Evolutionary conservation across 108 stramenopile genomes (phyloP).

Genomic region (Cyclotella atomus): DNA sequence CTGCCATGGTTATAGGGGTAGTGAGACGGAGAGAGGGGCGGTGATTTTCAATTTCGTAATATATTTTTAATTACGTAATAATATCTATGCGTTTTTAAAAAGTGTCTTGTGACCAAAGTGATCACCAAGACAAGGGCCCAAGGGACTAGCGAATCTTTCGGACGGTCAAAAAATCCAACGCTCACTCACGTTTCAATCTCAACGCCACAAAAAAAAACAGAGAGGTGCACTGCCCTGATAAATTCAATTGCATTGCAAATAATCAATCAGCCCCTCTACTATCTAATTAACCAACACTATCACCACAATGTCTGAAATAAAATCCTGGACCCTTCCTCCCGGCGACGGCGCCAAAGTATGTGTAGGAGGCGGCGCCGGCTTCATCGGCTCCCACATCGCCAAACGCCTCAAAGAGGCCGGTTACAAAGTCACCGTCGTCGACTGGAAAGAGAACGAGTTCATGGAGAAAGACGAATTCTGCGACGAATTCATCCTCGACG

Average conservation of each 20-base stretch:
- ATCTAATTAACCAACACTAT: neutral
- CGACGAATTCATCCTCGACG: conserved; percentile 94
- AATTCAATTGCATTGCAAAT: no score
- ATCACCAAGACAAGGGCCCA: no score
- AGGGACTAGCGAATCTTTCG: no score
- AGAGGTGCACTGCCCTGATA: no score
- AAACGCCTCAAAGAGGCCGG: conserved; percentile 93
- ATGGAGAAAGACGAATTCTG: conserved; percentile 97
- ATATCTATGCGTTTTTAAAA: no score
- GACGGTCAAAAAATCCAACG: no score
- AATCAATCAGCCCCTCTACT: neutral
- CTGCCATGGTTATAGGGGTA: neutral
- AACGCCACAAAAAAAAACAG: no score
- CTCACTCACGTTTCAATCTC: no score
- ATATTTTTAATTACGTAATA: no score
- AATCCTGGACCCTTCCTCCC: conserved; percentile 75
- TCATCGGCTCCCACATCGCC: conserved; percentile 97
- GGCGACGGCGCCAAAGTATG: conserved; percentile 87
- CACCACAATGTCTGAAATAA: conserved; percentile 51
- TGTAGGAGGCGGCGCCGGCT: conserved; percentile 96
- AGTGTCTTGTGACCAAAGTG: no score
- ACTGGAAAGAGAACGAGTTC: conserved; percentile 99
- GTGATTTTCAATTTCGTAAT: neutral
- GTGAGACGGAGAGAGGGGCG: neutral
- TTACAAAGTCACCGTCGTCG: conserved; percentile 91